Base-by-base conservation (phyloP, 2,329 filamentous ascomycete genomes). In the Aspergillus versicolor region DNA sequence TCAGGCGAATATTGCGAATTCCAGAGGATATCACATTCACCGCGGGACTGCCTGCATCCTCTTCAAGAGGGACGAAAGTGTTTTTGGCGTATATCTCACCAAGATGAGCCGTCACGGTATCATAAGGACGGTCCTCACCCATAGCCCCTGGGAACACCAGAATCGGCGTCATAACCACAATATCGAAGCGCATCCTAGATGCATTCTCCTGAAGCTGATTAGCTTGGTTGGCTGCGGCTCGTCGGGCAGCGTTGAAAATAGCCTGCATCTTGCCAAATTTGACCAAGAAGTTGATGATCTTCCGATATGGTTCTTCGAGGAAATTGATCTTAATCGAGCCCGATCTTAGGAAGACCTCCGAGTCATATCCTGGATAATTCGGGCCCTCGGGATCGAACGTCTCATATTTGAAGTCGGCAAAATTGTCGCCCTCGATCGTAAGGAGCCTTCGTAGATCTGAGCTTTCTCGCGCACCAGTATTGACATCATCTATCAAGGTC, bases 211-310 rank as follows among this genome's bases (percentile, higher is more conserved):
- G 94, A 5, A 99, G 85, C 69, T 97, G 92, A 57, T 85, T 96
- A 9, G 94, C 95, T 73, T 97, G 92, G 60, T 90, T 93, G 40
- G 94, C 91, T 3, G 95, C 94, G 40, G 93, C 95, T 74, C 96
- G 91, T 34, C 95, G 86, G 12, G 95, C 94, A 42, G 94, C 93
- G 70, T 99, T 99, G 80, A 96, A 99, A 52, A 99, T 89, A 21
- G 94, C 93, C 75, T 99, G 94, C 94, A 99, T 99, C 76, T 96
- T 96, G 59, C 95, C 94, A 72, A 99, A 99, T 68, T 99, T 99
- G 72, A 99, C 92, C 43, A 96, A 81, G 74, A 99, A 99, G 64
- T 95, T 91, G 74, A 99, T 91, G 62, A 99, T 97, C 76, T 97
- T 97, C 52, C 94, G 87, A 80, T 97, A 97, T 0, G 94, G 94